These are phyloP conservation scores for Huntiella abstrusa DNA, from an alignment of 2,329 filamentous ascomycete species.

Conservation along the genomic window DNA sequence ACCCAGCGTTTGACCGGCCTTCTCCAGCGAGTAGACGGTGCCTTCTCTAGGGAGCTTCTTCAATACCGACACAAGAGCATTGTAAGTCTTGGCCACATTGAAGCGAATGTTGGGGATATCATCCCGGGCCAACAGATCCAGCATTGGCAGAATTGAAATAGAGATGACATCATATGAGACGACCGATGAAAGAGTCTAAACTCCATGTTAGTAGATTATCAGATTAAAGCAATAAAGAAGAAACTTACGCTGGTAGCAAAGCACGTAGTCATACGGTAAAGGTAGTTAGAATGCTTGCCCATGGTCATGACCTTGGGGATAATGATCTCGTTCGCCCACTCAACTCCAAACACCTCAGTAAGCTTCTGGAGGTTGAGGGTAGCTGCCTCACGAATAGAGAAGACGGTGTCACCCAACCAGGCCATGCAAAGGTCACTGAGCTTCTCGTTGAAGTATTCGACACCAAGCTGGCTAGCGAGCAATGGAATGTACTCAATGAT, in stretches of 20 bases:
- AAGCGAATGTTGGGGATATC: slow-evolving; percentile 98
- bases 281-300: slow-evolving; percentile 95
- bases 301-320: slow-evolving; percentile 98
- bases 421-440: slow-evolving; percentile 91
- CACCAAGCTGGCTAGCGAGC: slow-evolving; percentile 83
- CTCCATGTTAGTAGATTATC: slow-evolving; percentile 15
- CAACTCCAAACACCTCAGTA: slow-evolving; percentile 93
- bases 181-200: slow-evolving; percentile 75
- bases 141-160: slow-evolving; percentile 83
- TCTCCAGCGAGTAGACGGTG: slow-evolving; percentile 70
- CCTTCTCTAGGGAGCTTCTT: slow-evolving; percentile 78
- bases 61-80: slow-evolving; percentile 74
- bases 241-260: slow-evolving; percentile 85
- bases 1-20: slow-evolving; percentile 42
- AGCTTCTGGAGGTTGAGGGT: slow-evolving; percentile 97
- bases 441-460: slow-evolving; percentile 97
- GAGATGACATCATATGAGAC: slow-evolving; percentile 87
- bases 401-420: slow-evolving; percentile 95
- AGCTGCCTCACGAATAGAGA: slow-evolving; percentile 93
- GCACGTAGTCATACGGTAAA: slow-evolving; percentile 99
- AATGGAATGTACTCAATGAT: slow-evolving; percentile 99
- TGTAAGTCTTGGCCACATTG: slow-evolving; percentile 97
- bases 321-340: slow-evolving; percentile 92
- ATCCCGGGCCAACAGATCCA: slow-evolving; percentile 82
- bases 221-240: background rate